Evolutionary conservation across 805 yeast genomes (phyloP).

Genomic region (Cyberlindnera saturnus): DNA sequence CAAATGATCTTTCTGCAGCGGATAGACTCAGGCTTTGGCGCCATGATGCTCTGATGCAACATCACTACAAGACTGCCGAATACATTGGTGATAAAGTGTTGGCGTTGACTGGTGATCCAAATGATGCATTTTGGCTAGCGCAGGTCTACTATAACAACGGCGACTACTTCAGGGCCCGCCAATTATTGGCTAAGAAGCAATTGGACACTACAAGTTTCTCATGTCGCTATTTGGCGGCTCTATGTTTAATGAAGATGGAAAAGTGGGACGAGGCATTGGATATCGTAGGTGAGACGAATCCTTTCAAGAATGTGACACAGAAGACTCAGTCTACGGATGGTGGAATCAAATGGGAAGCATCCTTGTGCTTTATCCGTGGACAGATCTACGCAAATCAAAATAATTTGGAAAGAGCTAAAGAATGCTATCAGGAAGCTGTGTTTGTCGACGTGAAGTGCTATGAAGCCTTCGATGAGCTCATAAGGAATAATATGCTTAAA

Average conservation of each 20-base stretch:
- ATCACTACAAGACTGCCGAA: slow-evolving; percentile 84
- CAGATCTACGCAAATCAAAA: slow-evolving; percentile 75
- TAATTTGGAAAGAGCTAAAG: slow-evolving; percentile 80
- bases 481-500: slow-evolving; percentile 64
- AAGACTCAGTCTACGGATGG: slow-evolving; percentile 57
- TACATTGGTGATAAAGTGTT: slow-evolving; percentile 88
- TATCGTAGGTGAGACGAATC: slow-evolving; percentile 75
- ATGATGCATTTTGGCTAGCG: slow-evolving; percentile 95
- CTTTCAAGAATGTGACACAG: slow-evolving; percentile 41
- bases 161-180: slow-evolving; percentile 72
- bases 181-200: slow-evolving; percentile 53
- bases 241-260: slow-evolving; percentile 65
- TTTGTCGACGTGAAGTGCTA: slow-evolving; percentile 84
- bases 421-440: slow-evolving; percentile 81
- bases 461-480: slow-evolving; percentile 83
- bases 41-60: slow-evolving; percentile 89
- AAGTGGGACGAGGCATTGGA: slow-evolving; percentile 87
- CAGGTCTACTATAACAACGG: slow-evolving; percentile 79
- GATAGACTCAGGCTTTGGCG: slow-evolving; percentile 88
- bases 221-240: slow-evolving; percentile 76
- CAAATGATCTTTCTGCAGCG: slow-evolving; percentile 49
- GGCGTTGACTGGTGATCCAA: slow-evolving; percentile 77
- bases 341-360: slow-evolving; percentile 81
- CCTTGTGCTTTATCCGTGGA: slow-evolving; percentile 82
- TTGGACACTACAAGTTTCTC: slow-evolving; percentile 52